Evolutionary conservation across 208 protist genomes (phyloP).

Genomic region (Leishmania guyanensis): DNA sequence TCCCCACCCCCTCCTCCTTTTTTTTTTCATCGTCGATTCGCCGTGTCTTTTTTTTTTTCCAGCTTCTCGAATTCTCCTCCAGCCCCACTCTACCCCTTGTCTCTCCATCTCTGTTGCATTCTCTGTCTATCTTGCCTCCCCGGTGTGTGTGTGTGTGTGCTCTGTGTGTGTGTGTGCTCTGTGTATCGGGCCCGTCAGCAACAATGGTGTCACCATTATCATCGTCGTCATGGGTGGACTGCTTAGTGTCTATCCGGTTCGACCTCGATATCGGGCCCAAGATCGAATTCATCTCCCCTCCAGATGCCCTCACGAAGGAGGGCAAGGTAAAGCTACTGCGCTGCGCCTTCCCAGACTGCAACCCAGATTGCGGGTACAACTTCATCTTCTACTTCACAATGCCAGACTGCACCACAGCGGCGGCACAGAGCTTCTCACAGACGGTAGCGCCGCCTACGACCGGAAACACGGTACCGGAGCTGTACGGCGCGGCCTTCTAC

Average conservation of each 20-base stretch:
- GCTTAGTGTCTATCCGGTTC: slow-evolving; percentile 85
- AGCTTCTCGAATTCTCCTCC: not conserved
- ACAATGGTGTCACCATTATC: not conserved
- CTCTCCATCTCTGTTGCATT: not conserved
- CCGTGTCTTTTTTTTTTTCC: not conserved
- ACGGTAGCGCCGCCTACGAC: slow-evolving; percentile 29
- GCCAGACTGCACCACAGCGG: slow-evolving; percentile 50
- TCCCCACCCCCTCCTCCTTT: not conserved
- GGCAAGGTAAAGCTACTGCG: slow-evolving; percentile 51
- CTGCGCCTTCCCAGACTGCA: slow-evolving; percentile 85
- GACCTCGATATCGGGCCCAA: slow-evolving; percentile 84
- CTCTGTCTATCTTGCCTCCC: slow-evolving; percentile 13
- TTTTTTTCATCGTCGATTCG: not conserved
- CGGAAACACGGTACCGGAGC: slow-evolving; percentile 37
- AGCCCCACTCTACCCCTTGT: not conserved
- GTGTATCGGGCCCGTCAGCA: not conserved
- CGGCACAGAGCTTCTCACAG: slow-evolving; percentile 27
- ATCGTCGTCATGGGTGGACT: slow-evolving; percentile 72
- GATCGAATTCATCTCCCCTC: slow-evolving; percentile 65
- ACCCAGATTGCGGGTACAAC: slow-evolving; percentile 80
- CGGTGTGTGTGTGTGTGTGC: not conserved
- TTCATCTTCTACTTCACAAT: slow-evolving; percentile 88
- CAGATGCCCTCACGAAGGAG: slow-evolving; percentile 58
- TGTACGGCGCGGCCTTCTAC: slow-evolving; percentile 84
- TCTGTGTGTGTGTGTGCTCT: not conserved